Evolutionary conservation across 1,139 yeast genomes (phyloP).

Genomic region (Yamadazyma songkhlaensis): DNA sequence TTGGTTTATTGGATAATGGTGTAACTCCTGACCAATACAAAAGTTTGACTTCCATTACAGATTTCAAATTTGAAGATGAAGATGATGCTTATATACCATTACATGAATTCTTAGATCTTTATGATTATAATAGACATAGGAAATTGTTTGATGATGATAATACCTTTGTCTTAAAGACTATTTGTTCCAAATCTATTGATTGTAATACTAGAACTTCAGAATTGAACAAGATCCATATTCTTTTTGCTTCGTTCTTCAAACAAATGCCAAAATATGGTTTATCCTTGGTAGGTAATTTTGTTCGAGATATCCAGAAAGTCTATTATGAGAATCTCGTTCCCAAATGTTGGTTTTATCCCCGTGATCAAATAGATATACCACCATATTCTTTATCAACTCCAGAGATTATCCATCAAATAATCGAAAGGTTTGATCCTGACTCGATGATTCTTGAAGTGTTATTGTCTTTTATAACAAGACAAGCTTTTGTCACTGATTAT

Average conservation of each 20-base stretch:
- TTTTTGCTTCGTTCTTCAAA: not conserved
- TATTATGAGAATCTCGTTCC: slow-evolving; percentile 5
- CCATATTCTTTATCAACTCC: not conserved
- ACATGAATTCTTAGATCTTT: not conserved
- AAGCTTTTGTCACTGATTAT: slow-evolving; percentile 5
- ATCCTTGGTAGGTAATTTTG: slow-evolving; percentile 3
- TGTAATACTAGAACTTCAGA: slow-evolving; percentile 5
- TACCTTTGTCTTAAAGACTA: slow-evolving; percentile 1
- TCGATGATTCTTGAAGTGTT: slow-evolving; percentile 5
- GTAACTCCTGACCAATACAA: slow-evolving; percentile 2
- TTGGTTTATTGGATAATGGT: slow-evolving; percentile 2
- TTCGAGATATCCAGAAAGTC: slow-evolving; percentile 2
- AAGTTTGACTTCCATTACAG: not conserved
- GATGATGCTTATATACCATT: slow-evolving; percentile 4
- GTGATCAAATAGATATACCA: slow-evolving; percentile 2
- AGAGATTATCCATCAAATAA: slow-evolving; percentile 2
- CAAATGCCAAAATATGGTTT: slow-evolving; percentile 4
- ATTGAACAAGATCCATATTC: too few relatives aligned
- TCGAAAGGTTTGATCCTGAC: slow-evolving; percentile 2
- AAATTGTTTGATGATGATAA: slow-evolving; percentile 1
- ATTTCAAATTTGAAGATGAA: slow-evolving; percentile 2
- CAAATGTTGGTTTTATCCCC: slow-evolving; percentile 4
- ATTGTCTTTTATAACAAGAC: slow-evolving; percentile 1
- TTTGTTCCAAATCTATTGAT: slow-evolving; percentile 1
- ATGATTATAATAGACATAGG: slow-evolving; percentile 1